Conservation (phyloP, 768 basidiomycete genomes). For the Leccinum longicurvipes region DNA sequence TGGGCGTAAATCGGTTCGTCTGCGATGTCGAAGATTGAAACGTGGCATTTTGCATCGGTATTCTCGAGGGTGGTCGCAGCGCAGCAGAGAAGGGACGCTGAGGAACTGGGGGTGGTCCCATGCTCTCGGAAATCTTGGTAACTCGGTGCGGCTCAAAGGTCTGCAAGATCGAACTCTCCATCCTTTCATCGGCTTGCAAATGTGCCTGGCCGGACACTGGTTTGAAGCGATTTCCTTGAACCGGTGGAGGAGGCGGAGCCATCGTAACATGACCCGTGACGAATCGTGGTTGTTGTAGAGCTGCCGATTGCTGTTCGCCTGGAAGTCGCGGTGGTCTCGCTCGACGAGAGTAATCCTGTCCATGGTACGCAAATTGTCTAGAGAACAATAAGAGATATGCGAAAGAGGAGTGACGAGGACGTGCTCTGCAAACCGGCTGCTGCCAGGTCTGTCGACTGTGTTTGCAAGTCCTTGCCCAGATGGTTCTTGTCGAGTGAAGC, state of each 20-base stretch:
- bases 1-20: conserved; percentile 34
- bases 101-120: conserved; percentile 57
- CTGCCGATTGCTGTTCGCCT: conserved; percentile 40
- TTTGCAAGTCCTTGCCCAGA: conserved; percentile 12
- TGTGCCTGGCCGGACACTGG: conserved; percentile 18
- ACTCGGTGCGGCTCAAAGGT: conserved; percentile 19
- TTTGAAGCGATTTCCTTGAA: conserved; percentile 23
- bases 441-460: conserved; percentile 41
- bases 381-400: conserved; percentile 10
- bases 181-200: conserved; percentile 7
- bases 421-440: conserved; percentile 51
- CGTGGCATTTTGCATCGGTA: conserved; percentile 13
- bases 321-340: conserved; percentile 37
- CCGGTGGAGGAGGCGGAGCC: conserved; percentile 30
- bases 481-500: conserved; percentile 30
- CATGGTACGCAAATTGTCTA: conserved; percentile 69
- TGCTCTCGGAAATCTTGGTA: conserved; percentile 27
- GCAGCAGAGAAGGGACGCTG: conserved; percentile 30
- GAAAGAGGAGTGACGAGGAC: conserved; percentile 11
- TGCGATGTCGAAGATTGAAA: conserved; percentile 11
- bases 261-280: conserved; percentile 30
- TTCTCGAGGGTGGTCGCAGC: conserved; percentile 27
- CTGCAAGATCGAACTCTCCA: conserved; percentile 10
- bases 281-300: conserved; percentile 37
- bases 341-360: conserved; percentile 45